Evolutionary conservation across 2,329 filamentous ascomycete species (phyloP).

Genomic region (Cytospora chrysosperma): DNA sequence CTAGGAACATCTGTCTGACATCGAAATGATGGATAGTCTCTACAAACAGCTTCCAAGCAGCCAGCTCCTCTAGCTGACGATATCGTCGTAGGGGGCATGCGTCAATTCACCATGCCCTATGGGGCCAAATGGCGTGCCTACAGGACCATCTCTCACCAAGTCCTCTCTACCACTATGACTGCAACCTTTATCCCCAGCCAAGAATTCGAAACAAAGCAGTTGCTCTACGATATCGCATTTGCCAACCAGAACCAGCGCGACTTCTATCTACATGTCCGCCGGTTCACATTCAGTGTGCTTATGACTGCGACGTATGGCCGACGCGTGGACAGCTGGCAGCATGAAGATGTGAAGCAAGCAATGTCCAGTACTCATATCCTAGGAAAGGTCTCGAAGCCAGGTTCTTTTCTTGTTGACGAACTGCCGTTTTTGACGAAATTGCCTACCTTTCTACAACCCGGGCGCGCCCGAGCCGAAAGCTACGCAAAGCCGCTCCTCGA

Average conservation of each 20-base stretch:
- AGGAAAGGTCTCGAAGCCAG: slow-evolving; percentile 25
- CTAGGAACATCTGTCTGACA: not conserved
- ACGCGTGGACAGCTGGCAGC: slow-evolving; percentile 30
- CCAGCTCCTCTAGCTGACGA: slow-evolving; percentile 41
- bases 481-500: slow-evolving; percentile 10
- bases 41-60: slow-evolving; percentile 35
- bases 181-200: slow-evolving; percentile 42
- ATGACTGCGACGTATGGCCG: slow-evolving; percentile 32
- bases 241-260: slow-evolving; percentile 32
- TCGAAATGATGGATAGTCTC: slow-evolving; percentile 26
- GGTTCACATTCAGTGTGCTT: slow-evolving; percentile 32
- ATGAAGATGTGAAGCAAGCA: slow-evolving; percentile 28
- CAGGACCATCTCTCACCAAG: slow-evolving; percentile 38
- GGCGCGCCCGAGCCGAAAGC: slow-evolving; percentile 11
- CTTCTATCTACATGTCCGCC: slow-evolving; percentile 34
- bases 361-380: slow-evolving; percentile 27
- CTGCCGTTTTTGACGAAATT: slow-evolving; percentile 28
- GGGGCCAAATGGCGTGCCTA: slow-evolving; percentile 40
- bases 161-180: slow-evolving; percentile 38
- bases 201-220: slow-evolving; percentile 45
- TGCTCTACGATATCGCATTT: slow-evolving; percentile 40
- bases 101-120: slow-evolving; percentile 43
- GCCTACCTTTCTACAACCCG: slow-evolving; percentile 30
- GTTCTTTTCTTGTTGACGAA: slow-evolving; percentile 31
- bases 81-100: slow-evolving; percentile 39